Percentiles rank a stretch among this genome's conserved stretches.
Evolutionary conservation across 371 early-diverging fungal genomes (phyloP).

Genomic region (Zopfochytrium polystomum): DNA sequence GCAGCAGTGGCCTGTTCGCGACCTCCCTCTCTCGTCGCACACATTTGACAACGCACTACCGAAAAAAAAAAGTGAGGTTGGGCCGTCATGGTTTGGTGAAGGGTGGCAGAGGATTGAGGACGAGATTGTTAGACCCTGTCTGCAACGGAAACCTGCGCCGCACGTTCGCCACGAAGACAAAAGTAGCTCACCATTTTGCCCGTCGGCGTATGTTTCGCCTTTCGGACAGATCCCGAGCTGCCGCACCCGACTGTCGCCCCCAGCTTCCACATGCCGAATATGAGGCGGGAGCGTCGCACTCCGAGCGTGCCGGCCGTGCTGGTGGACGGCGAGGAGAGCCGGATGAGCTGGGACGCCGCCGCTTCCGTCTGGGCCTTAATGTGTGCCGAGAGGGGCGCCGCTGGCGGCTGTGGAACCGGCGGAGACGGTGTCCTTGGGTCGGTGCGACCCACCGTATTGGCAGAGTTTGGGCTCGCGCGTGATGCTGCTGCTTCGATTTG

Average conservation of each 20-base stretch:
- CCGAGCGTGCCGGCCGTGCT: too few species aligned
- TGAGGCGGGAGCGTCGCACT: too few species aligned
- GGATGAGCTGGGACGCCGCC: too few species aligned
- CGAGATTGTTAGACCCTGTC: neutral
- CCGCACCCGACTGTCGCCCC: conserved; percentile 76
- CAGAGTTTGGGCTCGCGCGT: too few species aligned
- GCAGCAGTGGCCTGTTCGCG: conserved; percentile 1
- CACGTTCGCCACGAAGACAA: conserved; percentile 1
- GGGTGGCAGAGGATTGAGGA: neutral
- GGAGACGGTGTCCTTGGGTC: too few species aligned
- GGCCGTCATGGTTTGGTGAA: neutral
- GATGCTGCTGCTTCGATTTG: too few species aligned
- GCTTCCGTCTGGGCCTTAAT: too few species aligned
- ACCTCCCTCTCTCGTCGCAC: conserved; percentile 24
- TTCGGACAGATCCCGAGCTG: conserved; percentile 93
- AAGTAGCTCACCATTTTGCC: conserved; percentile 30
- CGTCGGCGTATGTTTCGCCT: conserved; percentile 72
- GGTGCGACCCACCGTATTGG: too few species aligned
- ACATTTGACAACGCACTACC: conserved; percentile 41
- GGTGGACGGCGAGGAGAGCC: too few species aligned
- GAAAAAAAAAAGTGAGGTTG: neutral
- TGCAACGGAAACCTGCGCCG: neutral
- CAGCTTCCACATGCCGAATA: conserved; percentile 37
- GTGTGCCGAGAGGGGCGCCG: too few species aligned
- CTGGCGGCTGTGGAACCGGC: too few species aligned